Evolutionary conservation across 208 protist species (phyloP).

Genomic region (Naegleria fowleri): DNA sequence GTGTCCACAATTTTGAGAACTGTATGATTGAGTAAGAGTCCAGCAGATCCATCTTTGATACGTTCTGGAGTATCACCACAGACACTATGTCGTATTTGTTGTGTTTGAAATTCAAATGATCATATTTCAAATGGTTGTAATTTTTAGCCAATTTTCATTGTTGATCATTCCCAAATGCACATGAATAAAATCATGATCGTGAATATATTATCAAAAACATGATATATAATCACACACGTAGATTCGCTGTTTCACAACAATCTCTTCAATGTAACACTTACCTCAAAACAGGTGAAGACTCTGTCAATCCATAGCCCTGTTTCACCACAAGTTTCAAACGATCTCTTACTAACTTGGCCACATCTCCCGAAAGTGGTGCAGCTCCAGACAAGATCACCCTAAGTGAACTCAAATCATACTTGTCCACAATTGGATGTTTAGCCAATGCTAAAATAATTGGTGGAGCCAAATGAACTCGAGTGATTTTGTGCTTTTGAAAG

Average conservation of each 20-base stretch:
- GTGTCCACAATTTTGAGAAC: not conserved
- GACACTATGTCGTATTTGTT: not conserved
- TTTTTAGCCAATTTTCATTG: no score
- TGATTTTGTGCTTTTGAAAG: constrained; percentile 60
- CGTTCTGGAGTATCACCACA: not conserved
- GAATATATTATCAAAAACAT: no score
- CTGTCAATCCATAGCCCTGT: constrained; percentile 30
- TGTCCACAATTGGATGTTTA: constrained; percentile 53
- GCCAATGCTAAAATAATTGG: constrained; percentile 62
- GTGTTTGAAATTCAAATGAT: no score
- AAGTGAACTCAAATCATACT: constrained; percentile 50
- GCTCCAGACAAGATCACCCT: constrained; percentile 48
- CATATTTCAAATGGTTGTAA: no score
- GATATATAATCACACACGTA: not conserved
- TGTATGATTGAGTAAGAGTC: not conserved
- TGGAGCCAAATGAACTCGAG: constrained; percentile 58
- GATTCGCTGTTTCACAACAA: not conserved
- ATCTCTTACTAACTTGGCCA: constrained; percentile 19
- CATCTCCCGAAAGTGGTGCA: constrained; percentile 52
- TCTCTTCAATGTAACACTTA: not conserved
- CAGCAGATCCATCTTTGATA: not conserved
- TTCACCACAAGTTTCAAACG: not conserved
- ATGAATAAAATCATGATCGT: no score
- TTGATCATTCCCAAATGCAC: no score
- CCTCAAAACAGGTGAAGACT: not conserved